A percentile compares a stretch with the other conserved stretches of the same genome.
Conservation (phyloP, 352 stramenopile species). For the Aphanomyces invadans region DNA sequence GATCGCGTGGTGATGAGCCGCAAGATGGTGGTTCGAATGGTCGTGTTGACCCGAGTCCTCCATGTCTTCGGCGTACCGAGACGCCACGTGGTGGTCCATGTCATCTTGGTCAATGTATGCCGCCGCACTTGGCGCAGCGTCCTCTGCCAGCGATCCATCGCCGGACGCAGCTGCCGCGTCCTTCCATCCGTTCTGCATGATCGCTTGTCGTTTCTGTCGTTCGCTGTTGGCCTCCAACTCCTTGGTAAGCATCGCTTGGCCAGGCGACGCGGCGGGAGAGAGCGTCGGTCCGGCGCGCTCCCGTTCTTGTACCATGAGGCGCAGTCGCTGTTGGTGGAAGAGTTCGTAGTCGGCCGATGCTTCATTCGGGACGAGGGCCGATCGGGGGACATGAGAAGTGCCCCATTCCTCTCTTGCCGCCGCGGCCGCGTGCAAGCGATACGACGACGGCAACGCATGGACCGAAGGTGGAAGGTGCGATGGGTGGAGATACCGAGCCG, state of each 20-base stretch:
- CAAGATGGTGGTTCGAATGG: no score
- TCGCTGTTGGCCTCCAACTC: slow-evolving; percentile 84
- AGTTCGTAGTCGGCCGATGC: slow-evolving; percentile 76
- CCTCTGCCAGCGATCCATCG: neutral
- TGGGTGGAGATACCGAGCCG: neutral
- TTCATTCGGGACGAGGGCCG: slow-evolving; percentile 74
- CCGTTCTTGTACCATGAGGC: slow-evolving; percentile 76
- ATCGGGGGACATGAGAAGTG: slow-evolving; percentile 74
- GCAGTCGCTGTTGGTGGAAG: slow-evolving; percentile 78
- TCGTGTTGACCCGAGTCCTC: no score
- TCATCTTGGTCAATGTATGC: neutral
- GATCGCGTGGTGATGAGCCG: neutral
- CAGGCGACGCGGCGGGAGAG: slow-evolving; percentile 65
- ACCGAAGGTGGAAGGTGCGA: neutral
- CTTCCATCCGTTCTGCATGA: slow-evolving; percentile 87
- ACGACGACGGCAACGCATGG: neutral
- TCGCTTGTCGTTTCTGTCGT: slow-evolving; percentile 75
- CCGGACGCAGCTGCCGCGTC: slow-evolving; percentile 54
- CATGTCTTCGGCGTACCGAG: slow-evolving; percentile 15
- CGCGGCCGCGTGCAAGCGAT: neutral
- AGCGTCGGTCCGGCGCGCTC: slow-evolving; percentile 73
- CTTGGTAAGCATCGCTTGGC: slow-evolving; percentile 82
- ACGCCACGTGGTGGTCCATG: neutral
- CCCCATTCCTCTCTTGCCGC: slow-evolving; percentile 74
- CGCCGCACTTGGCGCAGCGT: no score